Evolutionary conservation across 2,329 filamentous ascomycete genomes (phyloP).

Genomic region (Chaetomiaceae sp.): DNA sequence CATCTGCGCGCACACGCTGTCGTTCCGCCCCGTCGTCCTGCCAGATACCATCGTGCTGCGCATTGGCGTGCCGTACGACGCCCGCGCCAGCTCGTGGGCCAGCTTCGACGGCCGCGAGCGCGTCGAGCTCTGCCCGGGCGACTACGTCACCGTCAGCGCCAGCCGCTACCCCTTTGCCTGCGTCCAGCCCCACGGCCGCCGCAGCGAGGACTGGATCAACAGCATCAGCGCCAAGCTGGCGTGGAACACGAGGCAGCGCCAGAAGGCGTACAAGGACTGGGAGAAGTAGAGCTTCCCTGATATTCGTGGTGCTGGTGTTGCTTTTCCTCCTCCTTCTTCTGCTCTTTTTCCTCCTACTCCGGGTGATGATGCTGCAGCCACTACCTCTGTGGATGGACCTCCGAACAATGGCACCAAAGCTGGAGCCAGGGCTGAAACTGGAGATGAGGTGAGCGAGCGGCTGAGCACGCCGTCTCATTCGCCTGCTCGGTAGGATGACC

Average conservation of each 20-base stretch:
- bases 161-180: conserved; percentile 76
- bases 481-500: too few species aligned
- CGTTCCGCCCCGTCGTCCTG: conserved; percentile 92
- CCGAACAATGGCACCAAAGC: too few species aligned
- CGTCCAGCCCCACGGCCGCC: conserved; percentile 63
- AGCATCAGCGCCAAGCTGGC: conserved; percentile 74
- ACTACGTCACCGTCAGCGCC: conserved; percentile 81
- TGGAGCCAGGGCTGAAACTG: too few species aligned
- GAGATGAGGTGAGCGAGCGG: too few species aligned
- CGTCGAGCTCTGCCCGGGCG: conserved; percentile 70
- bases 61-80: conserved; percentile 90
- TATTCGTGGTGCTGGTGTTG: too few species aligned
- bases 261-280: conserved; percentile 54
- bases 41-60: conserved; percentile 93
- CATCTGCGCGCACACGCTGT: conserved; percentile 91
- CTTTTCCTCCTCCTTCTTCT: too few species aligned
- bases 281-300: conserved; percentile 7
- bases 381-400: too few species aligned
- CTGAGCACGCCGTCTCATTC: too few species aligned
- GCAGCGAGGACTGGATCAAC: conserved; percentile 76
- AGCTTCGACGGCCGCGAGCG: conserved; percentile 93
- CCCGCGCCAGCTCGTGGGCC: conserved; percentile 87
- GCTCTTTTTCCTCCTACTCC: too few species aligned
- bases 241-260: conserved; percentile 76
- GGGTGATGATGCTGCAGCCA: too few species aligned